Evolutionary conservation across 345 rosid species (phyloP).

Genomic region (Eucalyptus curtisii): DNA sequence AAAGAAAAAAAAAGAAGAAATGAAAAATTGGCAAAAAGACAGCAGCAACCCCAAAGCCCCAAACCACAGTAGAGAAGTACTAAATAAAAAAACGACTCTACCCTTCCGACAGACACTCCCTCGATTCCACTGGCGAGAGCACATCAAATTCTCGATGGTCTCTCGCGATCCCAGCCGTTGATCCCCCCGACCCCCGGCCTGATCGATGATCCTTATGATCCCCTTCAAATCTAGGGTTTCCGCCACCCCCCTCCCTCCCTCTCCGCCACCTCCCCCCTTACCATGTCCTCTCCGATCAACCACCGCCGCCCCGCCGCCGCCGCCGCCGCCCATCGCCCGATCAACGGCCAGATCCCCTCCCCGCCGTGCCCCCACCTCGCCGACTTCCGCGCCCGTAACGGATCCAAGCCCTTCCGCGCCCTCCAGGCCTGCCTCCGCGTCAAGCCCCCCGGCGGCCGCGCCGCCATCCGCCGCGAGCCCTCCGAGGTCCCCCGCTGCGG

Average conservation of each 20-base stretch:
- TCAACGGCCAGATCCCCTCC: constrained; percentile 13
- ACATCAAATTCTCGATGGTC: not conserved
- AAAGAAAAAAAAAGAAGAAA: fast-evolving
- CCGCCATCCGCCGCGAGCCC: constrained; percentile 36
- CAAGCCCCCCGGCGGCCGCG: constrained; percentile 45
- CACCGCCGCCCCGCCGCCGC: not conserved
- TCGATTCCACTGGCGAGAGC: not conserved
- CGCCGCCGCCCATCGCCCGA: not conserved
- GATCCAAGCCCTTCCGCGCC: constrained; percentile 37
- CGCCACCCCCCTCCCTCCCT: not conserved
- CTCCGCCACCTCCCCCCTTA: not conserved
- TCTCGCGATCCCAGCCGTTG: constrained; percentile 34
- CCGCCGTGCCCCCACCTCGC: constrained; percentile 44
- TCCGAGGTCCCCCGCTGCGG: constrained; percentile 43
- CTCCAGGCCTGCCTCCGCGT: constrained; percentile 48
- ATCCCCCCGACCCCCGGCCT: not conserved
- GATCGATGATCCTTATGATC: constrained; percentile 18
- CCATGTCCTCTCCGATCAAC: not conserved
- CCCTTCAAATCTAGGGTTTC: constrained; percentile 30
- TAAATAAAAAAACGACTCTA: not conserved
- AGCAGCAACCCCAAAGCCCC: not conserved
- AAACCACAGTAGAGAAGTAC: not conserved
- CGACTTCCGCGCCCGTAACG: constrained; percentile 35
- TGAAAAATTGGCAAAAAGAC: not conserved
- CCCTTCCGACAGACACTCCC: not conserved